phyloP scores from a whole-genome alignment of 306 rosid species.

The Lathyrus oleraceus region DNA sequence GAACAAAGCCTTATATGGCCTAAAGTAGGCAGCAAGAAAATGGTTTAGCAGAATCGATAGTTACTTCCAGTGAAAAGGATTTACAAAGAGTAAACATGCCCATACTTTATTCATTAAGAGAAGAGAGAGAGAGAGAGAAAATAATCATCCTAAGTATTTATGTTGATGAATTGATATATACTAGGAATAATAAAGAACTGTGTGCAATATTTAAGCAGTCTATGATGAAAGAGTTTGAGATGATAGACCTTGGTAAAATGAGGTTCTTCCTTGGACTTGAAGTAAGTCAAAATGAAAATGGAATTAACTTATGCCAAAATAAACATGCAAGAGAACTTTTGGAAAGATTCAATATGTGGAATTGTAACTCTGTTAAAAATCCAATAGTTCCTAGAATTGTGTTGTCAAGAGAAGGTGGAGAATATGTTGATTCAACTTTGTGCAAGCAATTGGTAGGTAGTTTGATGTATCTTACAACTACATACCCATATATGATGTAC shows the following conservation, averaged over 20 bases:
- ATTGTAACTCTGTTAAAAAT: background rate
- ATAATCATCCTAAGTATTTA: background rate
- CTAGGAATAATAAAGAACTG: background rate
- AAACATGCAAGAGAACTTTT: background rate
- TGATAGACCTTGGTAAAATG: background rate
- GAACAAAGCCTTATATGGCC: background rate
- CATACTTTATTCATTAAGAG: background rate
- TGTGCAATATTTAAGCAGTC: background rate
- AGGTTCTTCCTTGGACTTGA: no score
- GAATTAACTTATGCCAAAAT: background rate
- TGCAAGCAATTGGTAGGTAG: background rate
- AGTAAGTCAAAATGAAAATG: no score
- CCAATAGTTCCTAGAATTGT: background rate
- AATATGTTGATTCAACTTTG: background rate
- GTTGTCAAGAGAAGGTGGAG: background rate
- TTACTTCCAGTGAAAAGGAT: background rate
- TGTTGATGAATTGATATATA: background rate
- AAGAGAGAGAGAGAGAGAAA: no score
- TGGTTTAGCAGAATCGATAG: background rate
- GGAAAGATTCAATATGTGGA: constrained; percentile 13
- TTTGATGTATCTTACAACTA: background rate
- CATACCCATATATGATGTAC: no score
- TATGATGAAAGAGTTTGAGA: background rate
- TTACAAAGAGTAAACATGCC: background rate
- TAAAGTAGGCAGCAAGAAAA: background rate